A percentile compares a stretch with the other conserved stretches of the same genome.
Evolutionary conservation across 495 filamentous ascomycete genomes (phyloP).

Genomic region (Podospora bellae-mahoneyi): DNA sequence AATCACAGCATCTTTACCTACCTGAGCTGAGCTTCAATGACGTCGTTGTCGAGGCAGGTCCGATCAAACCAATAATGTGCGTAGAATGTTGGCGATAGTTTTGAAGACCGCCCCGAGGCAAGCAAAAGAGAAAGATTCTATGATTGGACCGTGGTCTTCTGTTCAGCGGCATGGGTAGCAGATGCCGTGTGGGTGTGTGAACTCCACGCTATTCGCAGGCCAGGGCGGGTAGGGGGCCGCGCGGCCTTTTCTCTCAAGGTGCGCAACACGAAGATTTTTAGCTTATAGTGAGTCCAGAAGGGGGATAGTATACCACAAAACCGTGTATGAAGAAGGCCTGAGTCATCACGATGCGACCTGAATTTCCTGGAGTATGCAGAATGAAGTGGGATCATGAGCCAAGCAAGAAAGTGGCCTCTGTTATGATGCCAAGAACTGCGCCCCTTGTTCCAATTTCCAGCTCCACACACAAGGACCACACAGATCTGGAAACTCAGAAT

Average conservation of each 20-base stretch:
- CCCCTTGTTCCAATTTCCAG: background rate
- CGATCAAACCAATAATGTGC: background rate
- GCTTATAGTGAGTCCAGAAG: background rate
- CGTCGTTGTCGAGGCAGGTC: background rate
- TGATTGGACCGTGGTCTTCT: background rate
- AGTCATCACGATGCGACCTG: background rate
- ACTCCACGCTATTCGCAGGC: background rate
- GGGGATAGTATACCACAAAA: background rate
- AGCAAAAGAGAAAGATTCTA: background rate
- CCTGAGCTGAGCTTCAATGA: background rate
- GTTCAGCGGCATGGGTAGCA: background rate
- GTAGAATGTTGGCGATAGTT: background rate
- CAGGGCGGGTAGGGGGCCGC: background rate
- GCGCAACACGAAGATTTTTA: background rate
- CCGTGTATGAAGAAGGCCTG: background rate
- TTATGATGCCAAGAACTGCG: background rate
- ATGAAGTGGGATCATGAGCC: background rate
- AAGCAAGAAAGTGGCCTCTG: background rate
- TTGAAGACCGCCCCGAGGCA: background rate
- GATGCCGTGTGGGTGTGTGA: background rate
- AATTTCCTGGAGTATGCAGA: background rate
- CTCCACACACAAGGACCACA: background rate
- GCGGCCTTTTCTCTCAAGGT: background rate
- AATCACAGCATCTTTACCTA: background rate
- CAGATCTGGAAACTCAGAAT: background rate